Base-by-base conservation (phyloP, 2,329 filamentous ascomycete genomes). In the Verticillium isaacii region DNA sequence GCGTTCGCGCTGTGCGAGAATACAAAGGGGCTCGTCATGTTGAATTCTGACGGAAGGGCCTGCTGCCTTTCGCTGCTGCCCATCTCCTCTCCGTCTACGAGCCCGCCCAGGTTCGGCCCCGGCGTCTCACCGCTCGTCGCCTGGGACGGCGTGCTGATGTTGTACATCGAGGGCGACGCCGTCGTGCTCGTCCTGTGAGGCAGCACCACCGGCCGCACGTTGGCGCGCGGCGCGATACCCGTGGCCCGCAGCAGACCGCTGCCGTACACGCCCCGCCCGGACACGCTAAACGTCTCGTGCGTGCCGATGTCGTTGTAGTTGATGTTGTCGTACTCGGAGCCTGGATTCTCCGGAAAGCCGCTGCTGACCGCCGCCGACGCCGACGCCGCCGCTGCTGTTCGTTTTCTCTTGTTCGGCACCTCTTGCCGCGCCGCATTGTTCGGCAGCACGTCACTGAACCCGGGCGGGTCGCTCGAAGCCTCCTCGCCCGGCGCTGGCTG, bases 371-470 rank as follows among this genome's bases (percentile, higher is more conserved):
- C 23, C 5, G 66, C 34, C 34, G 34, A 12, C 3, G 14, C 34
- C 34, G 34, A 2, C 34, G 34, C 34, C 14, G 34, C 34, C 7
- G 34, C 34, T 4, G 34, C 65, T 7, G 61, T 67, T 3, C 69
- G 63, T 32, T 61, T 66, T 17, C 69, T 63, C 60, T 70, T 71
- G 37, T 60, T 66, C 23, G 66, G 58, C 3, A 36, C 32, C 6
- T 52, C 45, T 50, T 23, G n/a, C 14, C 14, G 34, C 34, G 34
- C 34, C 9, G 45, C 19, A 4, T 9, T 11, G 11, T 23, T 8
- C 8, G 45, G 45, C 17, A 50, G n/a, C 19, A 50, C 45, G 12
- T 50, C 19, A n/a, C 45, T 50, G 45, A 50, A 50, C 8, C 45
- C 45, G 19, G n/a, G 45, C 19, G 45, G 45, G 19, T 50, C 45